Base-by-base conservation (phyloP, 768 basidiomycete genomes). In the Leucocoprinus leucothites region DNA sequence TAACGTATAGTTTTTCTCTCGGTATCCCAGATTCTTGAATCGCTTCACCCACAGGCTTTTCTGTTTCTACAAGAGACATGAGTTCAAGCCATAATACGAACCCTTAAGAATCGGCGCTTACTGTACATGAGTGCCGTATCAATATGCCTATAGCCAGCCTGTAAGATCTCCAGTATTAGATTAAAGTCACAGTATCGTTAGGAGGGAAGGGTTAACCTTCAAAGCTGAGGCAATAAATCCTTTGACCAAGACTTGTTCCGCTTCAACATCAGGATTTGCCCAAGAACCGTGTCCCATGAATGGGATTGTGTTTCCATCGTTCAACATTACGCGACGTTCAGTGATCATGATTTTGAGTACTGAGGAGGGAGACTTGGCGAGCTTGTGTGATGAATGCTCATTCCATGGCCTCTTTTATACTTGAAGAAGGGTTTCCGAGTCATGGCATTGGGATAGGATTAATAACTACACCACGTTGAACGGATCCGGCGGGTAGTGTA, bases 1-100 rank as follows among this genome's bases (percentile, higher is more conserved):
- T 80, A 24, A 82, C 65, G 60, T 75, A 80, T 21, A 81, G 61
- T 38, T 80, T 69, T 25, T 76, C 71, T 24, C 80, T 72, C 3
- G 78, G 73, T 38, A 81, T 67, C 1, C 78, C 79, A 13, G 77
- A 80, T 14, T 67, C 74, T 40, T 69, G 71, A 51, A 84, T 69
- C 0, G 73, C 77, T 6, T 69, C 60, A 2, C 80, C 77, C n/a
- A 79, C 74, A 2, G 67, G 64, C 24, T 63, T 64, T 54, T 80
- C 79, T 7, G 75, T 80, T 7, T 21, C 47, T 48, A 19, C 11
- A 31, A 5, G 11, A 31, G 5, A 5, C 6, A 31, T 31, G 6
- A 31, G 31, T 11, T 5, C 11, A 21, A 41, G n/a, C 31, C 5
- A 11, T 11, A 31, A 31, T 31, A 5, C 31, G 11, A 31, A 11